A percentile compares a stretch with the other conserved stretches of the same genome.
These are phyloP conservation scores for Helicostylum pulchrum DNA, from an alignment of 192 early-diverging fungal species.

Conservation along the genomic window DNA sequence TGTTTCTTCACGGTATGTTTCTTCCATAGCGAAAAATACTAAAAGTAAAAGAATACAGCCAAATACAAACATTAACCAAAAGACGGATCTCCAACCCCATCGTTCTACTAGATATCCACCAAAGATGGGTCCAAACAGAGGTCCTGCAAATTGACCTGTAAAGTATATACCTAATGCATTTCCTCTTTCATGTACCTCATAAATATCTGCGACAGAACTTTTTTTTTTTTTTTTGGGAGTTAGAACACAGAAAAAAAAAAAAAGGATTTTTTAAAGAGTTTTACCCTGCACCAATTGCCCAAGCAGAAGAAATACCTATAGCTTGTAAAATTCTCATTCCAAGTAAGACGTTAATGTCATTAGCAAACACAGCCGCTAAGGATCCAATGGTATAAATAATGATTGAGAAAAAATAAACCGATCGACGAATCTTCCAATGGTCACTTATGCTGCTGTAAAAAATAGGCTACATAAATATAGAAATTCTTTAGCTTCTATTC, in stretches of 20 bases:
- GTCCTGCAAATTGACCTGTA: conserved; percentile 32
- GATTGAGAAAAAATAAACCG: conserved; percentile 41
- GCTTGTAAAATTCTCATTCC: conserved; percentile 43
- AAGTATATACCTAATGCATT: conserved; percentile 29
- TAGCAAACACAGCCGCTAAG: conserved; percentile 39
- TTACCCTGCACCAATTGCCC: conserved; percentile 44
- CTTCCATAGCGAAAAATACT: conserved; percentile 33
- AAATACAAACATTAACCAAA: conserved; percentile 16
- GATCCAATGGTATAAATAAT: conserved; percentile 41
- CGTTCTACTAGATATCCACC: conserved; percentile 22
- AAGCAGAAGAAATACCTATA: conserved; percentile 42
- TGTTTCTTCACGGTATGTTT: conserved; percentile 32
- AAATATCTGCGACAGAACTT: conserved; percentile 38
- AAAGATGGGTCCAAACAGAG: conserved; percentile 41
- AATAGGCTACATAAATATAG: conserved; percentile 21
- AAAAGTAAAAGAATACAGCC: conserved; percentile 7
- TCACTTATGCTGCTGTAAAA: conserved; percentile 46
- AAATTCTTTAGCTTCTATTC: background rate
- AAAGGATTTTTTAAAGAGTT: conserved; percentile 6
- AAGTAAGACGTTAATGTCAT: conserved; percentile 34
- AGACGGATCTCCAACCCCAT: conserved; percentile 12
- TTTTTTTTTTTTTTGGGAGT: background rate
- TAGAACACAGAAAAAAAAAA: background rate
- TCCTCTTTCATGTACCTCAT: conserved; percentile 34
- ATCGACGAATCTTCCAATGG: conserved; percentile 39